These are phyloP conservation scores for Sicyos edulis DNA, from an alignment of 306 rosid species.

Conservation along the genomic window DNA sequence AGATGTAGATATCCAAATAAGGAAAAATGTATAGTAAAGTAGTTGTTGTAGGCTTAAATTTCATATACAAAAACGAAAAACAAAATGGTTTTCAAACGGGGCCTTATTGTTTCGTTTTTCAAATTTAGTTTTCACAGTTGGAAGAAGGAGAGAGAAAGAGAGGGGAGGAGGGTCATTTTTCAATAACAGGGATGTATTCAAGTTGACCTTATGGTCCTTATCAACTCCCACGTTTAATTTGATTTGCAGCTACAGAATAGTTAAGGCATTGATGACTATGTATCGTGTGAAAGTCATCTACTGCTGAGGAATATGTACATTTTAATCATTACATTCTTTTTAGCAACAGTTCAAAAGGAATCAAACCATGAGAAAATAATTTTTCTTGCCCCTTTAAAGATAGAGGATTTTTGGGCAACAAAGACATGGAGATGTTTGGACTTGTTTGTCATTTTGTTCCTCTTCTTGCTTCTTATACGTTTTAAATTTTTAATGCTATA, in stretches of 20 bases:
- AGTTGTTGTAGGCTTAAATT: too few species aligned
- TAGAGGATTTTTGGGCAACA: constrained; percentile 60
- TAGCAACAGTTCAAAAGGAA: not conserved
- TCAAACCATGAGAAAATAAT: not conserved
- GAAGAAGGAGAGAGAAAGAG: too few species aligned
- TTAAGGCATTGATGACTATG: not conserved
- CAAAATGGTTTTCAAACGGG: too few species aligned
- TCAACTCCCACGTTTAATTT: not conserved
- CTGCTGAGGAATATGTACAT: not conserved
- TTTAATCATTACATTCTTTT: not conserved
- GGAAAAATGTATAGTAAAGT: too few species aligned
- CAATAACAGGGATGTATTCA: too few species aligned
- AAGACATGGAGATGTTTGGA: constrained; percentile 66
- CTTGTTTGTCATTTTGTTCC: constrained; percentile 15
- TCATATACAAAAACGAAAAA: too few species aligned
- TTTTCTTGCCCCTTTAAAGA: constrained; percentile 23
- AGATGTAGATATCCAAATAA: too few species aligned
- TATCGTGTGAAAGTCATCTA: not conserved
- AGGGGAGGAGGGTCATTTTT: too few species aligned
- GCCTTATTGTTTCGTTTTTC: too few species aligned
- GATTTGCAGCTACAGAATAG: not conserved
- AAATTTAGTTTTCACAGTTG: too few species aligned
- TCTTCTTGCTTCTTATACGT: not conserved
- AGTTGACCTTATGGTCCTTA: not conserved
- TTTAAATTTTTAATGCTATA: not conserved